These are phyloP conservation scores for Stagonosporopsis cucurbitacearum DNA, from an alignment of 2,329 filamentous ascomycete species.

Conservation along the genomic window DNA sequence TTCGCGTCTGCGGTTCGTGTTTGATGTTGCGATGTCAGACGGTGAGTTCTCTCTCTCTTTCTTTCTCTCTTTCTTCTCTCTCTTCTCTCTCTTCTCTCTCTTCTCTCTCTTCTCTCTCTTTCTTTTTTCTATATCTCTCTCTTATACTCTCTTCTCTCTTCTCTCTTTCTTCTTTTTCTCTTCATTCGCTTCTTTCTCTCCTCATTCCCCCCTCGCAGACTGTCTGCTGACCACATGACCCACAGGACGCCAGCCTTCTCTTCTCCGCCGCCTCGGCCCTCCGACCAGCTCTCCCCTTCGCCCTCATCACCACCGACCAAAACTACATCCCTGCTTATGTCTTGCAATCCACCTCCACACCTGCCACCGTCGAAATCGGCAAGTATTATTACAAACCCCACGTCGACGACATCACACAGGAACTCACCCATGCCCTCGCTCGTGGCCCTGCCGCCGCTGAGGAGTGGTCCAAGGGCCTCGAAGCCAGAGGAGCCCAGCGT, in stretches of 20 bases:
- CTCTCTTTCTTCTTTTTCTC: too few relatives aligned
- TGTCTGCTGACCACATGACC: too few relatives aligned
- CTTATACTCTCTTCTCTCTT: too few relatives aligned
- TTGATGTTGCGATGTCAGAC: conserved; percentile 67
- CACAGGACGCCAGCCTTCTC: conserved; percentile 72
- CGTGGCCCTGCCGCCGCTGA: conserved; percentile 72
- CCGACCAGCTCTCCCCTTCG: conserved; percentile 72
- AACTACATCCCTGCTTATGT: conserved; percentile 65
- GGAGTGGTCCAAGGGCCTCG: conserved; percentile 81
- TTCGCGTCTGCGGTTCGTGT: conserved; percentile 71
- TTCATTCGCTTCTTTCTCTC: too few relatives aligned
- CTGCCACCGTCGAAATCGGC: conserved; percentile 58
- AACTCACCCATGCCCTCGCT: conserved; percentile 68
- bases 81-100: too few relatives aligned
- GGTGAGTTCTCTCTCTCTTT: conserved; percentile 57
- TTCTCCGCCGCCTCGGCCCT: conserved; percentile 68
- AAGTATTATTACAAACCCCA: conserved; percentile 72
- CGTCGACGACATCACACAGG: conserved; percentile 66
- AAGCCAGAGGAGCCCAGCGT: conserved; percentile 65
- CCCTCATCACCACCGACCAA: conserved; percentile 67
- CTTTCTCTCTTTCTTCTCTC: too few relatives aligned
- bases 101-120: too few relatives aligned
- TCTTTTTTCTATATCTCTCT: too few relatives aligned
- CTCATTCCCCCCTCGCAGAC: too few relatives aligned
- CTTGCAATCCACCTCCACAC: conserved; percentile 61